Evolutionary conservation across 192 early-diverging fungal species (phyloP).

Genomic region (Coemansia aciculifera): DNA sequence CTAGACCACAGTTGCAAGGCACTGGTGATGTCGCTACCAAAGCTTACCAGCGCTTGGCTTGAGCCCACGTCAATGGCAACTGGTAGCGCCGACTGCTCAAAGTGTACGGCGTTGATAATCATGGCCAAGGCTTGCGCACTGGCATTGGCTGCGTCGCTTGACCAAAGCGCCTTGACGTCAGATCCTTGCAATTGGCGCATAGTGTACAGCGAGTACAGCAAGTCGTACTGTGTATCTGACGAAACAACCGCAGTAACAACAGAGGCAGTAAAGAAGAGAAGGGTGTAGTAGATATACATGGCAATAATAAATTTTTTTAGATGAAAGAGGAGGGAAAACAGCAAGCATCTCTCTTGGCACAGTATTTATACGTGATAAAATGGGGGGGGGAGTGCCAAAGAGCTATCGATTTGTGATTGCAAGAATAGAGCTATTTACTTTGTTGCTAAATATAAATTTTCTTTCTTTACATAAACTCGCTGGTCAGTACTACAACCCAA

Average conservation of each 20-base stretch:
- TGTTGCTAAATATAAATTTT: background rate
- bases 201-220: background rate
- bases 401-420: background rate
- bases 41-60: background rate
- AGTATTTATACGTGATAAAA: background rate
- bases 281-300: background rate
- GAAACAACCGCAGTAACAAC: background rate
- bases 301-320: background rate
- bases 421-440: background rate
- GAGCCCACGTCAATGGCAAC: background rate
- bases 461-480: slow-evolving; percentile 13
- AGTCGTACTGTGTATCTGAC: slow-evolving; percentile 18
- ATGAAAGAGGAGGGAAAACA: background rate
- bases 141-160: background rate
- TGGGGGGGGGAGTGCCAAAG: background rate
- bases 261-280: background rate
- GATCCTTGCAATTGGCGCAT: slow-evolving; percentile 8
- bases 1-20: background rate
- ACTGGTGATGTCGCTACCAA: slow-evolving; percentile 7
- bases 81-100: background rate
- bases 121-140: slow-evolving; percentile 9
- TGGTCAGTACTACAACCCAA: slow-evolving; percentile 15
- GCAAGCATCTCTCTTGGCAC: background rate
- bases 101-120: background rate
- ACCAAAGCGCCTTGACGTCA: slow-evolving; percentile 4